These are phyloP conservation scores for Xerocomus potaroensis DNA, from an alignment of 768 basidiomycete genomes.

Conservation along the genomic window DNA sequence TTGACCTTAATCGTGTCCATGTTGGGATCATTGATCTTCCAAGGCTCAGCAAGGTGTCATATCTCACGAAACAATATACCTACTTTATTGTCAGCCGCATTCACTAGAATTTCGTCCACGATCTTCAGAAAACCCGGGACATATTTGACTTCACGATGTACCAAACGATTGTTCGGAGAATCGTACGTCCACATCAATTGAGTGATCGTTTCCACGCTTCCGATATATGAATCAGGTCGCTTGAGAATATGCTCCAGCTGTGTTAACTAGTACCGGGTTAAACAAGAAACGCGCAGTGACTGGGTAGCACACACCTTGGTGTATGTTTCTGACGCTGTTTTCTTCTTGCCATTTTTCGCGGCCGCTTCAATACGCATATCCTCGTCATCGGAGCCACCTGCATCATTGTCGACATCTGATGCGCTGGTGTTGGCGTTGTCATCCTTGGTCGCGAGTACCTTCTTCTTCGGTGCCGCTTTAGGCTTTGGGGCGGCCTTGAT, in stretches of 20 bases:
- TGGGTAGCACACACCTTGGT: slow-evolving; percentile 59
- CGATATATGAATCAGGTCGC: slow-evolving; percentile 94
- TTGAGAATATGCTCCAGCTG: slow-evolving; percentile 93
- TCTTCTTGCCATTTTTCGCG: slow-evolving; percentile 55
- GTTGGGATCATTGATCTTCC: slow-evolving; percentile 80
- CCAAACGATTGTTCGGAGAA: slow-evolving; percentile 77
- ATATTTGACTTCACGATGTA: slow-evolving; percentile 75
- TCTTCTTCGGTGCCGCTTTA: slow-evolving; percentile 64
- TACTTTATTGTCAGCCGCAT: slow-evolving; percentile 99
- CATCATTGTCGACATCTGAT: slow-evolving; percentile 39
- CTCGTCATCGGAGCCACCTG: slow-evolving; percentile 37
- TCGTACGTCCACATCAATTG: slow-evolving; percentile 96
- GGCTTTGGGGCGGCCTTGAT: slow-evolving; percentile 45
- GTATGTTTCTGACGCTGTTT: slow-evolving; percentile 88
- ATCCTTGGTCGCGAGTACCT: slow-evolving; percentile 60
- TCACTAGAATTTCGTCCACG: slow-evolving; percentile 97
- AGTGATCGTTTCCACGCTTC: slow-evolving; percentile 85
- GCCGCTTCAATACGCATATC: slow-evolving; percentile 26
- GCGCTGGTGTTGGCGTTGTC: slow-evolving; percentile 53
- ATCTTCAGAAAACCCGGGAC: slow-evolving; percentile 99
- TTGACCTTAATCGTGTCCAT: slow-evolving; percentile 93
- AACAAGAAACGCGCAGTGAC: not conserved
- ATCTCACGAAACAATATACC: slow-evolving; percentile 12
- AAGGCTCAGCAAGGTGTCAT: not conserved
- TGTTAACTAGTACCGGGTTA: slow-evolving; percentile 79